These are phyloP conservation scores for Fraxinus cuspidata DNA, from an alignment of 257 asterid genomes.

Conservation along the genomic window DNA sequence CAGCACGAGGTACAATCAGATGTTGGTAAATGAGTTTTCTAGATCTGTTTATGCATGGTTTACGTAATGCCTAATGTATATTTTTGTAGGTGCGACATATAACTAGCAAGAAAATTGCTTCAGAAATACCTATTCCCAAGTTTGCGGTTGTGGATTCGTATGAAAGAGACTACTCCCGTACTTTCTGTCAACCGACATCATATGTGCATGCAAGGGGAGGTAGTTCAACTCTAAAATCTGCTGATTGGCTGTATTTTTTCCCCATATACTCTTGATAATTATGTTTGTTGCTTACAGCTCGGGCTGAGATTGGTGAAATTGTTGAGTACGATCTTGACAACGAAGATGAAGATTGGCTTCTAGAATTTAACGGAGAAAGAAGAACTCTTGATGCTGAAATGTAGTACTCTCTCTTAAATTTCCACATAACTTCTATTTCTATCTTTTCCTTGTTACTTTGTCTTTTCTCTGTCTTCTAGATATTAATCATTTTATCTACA, in stretches of 20 bases:
- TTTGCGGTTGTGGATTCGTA: constrained; percentile 87
- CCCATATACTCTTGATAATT: not conserved
- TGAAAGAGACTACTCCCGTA: constrained; percentile 90
- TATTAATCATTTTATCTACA: not conserved
- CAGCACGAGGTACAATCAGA: no score
- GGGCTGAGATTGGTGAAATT: constrained; percentile 95
- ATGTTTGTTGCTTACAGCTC: constrained; percentile 53
- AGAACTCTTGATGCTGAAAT: constrained; percentile 63
- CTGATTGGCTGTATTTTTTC: not conserved
- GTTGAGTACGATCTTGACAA: constrained; percentile 96
- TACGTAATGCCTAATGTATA: constrained; percentile 17
- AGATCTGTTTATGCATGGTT: not conserved
- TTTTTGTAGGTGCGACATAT: constrained; percentile 59
- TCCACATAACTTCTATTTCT: no score
- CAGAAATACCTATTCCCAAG: constrained; percentile 98
- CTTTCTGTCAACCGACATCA: constrained; percentile 79
- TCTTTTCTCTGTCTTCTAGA: constrained; percentile 8
- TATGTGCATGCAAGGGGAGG: constrained; percentile 97
- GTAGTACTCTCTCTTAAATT: constrained; percentile 42
- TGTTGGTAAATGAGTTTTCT: no score
- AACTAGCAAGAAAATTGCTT: constrained; percentile 60
- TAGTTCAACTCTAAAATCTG: constrained; percentile 29
- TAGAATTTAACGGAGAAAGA: constrained; percentile 75
- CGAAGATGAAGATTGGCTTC: constrained; percentile 99
- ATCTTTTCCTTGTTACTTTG: not conserved